Evolutionary conservation across 441 rosid genomes (phyloP), one percentile per base, ranked within the genome.

Genomic region (Populus tomentosa): DNA sequence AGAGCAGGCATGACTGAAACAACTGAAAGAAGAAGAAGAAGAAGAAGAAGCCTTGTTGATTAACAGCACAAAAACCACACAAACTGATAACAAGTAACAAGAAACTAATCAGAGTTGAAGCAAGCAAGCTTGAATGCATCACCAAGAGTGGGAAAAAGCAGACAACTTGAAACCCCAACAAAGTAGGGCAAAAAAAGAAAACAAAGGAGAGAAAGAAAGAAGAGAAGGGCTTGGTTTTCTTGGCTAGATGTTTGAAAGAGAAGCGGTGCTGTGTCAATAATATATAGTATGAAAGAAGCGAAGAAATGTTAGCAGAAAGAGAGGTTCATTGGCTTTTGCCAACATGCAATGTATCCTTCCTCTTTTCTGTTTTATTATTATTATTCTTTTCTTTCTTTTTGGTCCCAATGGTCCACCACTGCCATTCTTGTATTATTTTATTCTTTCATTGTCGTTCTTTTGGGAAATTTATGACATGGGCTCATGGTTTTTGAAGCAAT

Each of bases 1-100:
- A 91, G 88, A 81, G 93, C 78, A 80, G 91, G 89, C 95, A 91
- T 91, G 88, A 46, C 79, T 81, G 85, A 50, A 50, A 50, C 59
- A 16, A 16, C 59, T 50, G n/a, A n/a, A n/a, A n/a, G n/a, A n/a
- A n/a, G n/a, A n/a, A n/a, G n/a, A n/a, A n/a, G n/a, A n/a, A n/a
- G n/a, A n/a, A n/a, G n/a, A n/a, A n/a, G n/a, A n/a, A n/a, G n/a
- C n/a, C n/a, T n/a, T n/a, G n/a, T n/a, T 32, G 32, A 36, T 32
- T 40, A 71, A 82, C 82, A 78, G 59, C 76, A 71, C 36, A 71
- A 69, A 80, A 68, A 75, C 71, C 72, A 28, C 56, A 68, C 50
- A 72, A 82, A 50, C 33, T 30, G 3, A 53, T 35, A 79, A 32
- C 77, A 30, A 70, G 38, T 36, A 46, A 68, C n/a, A 8, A 63